Percentiles rank a stretch among this genome's conserved stretches.
Conservation (phyloP, 306 rosid species). For the Oxytropis ochrocephala region DNA sequence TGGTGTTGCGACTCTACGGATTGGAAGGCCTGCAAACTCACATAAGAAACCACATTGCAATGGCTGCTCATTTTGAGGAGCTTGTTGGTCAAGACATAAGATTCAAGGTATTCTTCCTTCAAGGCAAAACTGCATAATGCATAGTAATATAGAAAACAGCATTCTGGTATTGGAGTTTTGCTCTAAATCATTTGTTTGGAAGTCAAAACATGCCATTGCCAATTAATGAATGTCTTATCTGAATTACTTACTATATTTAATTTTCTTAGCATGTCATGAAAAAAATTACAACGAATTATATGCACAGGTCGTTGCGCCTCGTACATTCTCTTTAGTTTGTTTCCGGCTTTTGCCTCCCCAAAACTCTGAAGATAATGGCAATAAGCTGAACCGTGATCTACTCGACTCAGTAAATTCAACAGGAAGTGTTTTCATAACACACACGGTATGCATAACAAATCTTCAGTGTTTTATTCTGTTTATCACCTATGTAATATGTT, state of each 20-base stretch:
- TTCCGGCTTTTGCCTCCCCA: constrained; percentile 61
- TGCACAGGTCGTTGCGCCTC: constrained; percentile 57
- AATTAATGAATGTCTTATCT: constrained; percentile 5
- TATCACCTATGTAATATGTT: neutral
- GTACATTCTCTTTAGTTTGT: constrained; percentile 78
- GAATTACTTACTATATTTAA: neutral
- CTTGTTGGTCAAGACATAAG: constrained; percentile 64
- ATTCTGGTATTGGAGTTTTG: neutral
- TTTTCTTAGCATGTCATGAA: neutral
- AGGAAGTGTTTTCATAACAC: constrained; percentile 68
- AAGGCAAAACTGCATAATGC: neutral
- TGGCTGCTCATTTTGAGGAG: constrained; percentile 68
- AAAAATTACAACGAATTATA: neutral
- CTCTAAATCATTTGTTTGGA: constrained; percentile 1
- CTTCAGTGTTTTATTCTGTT: neutral
- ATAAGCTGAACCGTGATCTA: constrained; percentile 52
- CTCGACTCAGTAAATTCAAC: constrained; percentile 65
- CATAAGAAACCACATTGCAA: constrained; percentile 62
- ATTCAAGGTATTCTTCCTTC: constrained; percentile 59
- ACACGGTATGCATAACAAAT: constrained; percentile 56
- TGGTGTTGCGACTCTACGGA: constrained; percentile 89
- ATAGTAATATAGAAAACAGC: neutral
- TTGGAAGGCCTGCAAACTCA: constrained; percentile 62
- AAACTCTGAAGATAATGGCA: constrained; percentile 41
- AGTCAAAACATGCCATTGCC: neutral